Evolutionary conservation across 169 alveolate species (phyloP).

Genomic region (Eimeria zaria): DNA sequence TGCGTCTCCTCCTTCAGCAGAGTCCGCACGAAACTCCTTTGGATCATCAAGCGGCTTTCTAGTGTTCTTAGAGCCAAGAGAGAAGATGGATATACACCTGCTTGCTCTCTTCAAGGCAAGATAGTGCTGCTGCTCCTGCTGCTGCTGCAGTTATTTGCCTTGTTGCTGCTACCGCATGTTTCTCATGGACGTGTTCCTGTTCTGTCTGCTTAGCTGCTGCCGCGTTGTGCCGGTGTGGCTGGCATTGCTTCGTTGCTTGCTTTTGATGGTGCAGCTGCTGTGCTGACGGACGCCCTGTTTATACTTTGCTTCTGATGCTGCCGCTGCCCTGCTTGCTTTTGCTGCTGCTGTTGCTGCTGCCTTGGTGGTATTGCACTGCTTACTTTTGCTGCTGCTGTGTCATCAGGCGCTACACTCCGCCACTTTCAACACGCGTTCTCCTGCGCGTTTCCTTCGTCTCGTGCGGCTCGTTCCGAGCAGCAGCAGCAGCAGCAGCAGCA

Average conservation of each 20-base stretch:
- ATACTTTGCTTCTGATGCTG: conserved; percentile 18
- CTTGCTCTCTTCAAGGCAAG: conserved; percentile 75
- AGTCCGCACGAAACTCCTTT: not conserved
- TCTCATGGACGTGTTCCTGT: not conserved
- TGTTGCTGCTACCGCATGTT: conserved; percentile 12
- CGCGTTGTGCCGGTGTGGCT: not conserved
- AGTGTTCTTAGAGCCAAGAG: conserved; percentile 72
- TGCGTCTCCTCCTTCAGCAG: not conserved
- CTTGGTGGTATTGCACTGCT: not conserved
- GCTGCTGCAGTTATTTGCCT: not conserved
- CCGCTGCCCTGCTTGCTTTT: not conserved
- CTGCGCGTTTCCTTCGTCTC: conserved; percentile 78
- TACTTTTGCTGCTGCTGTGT: not conserved
- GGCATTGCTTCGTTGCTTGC: not conserved
- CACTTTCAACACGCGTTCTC: conserved; percentile 74
- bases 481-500: conserved; percentile 74
- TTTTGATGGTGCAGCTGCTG: not conserved
- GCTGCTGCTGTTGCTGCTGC: not conserved
- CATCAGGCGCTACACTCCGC: conserved; percentile 75
- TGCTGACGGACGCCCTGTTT: no score
- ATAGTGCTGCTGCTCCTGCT: not conserved
- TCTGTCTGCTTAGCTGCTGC: not conserved
- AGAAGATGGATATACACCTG: conserved; percentile 62
- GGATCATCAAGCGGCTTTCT: conserved; percentile 34
- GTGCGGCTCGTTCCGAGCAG: conserved; percentile 54